Conservation (phyloP, 768 basidiomycete genomes). For the Ramaria rubella region DNA sequence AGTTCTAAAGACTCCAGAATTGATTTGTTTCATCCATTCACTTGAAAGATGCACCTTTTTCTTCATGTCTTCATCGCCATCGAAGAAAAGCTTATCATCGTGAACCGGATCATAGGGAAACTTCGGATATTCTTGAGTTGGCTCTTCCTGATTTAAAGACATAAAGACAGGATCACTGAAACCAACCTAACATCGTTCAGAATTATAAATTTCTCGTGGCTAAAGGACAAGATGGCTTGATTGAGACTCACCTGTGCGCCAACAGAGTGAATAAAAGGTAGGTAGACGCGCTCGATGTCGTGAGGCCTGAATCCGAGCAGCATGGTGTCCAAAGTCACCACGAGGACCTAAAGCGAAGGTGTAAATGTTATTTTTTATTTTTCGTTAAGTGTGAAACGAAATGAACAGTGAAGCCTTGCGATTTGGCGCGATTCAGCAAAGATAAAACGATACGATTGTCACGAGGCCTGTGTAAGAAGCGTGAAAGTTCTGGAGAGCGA, state of each 20-base stretch:
- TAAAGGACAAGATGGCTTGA: not conserved
- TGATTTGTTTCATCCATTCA: conserved; percentile 57
- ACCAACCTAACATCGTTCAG: conserved; percentile 50
- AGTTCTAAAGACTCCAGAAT: conserved; percentile 52
- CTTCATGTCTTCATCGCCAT: conserved; percentile 42
- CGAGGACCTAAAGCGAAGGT: conserved; percentile 29
- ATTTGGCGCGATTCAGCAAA: conserved; percentile 58
- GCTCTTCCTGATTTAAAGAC: conserved; percentile 44
- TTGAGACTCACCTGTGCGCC: conserved; percentile 22
- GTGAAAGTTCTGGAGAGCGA: not conserved
- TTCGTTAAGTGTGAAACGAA: not conserved
- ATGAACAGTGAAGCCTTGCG: conserved; percentile 44
- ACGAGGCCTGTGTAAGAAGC: conserved; percentile 43
- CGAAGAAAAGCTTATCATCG: conserved; percentile 34
- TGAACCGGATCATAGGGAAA: conserved; percentile 57
- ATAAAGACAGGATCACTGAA: conserved; percentile 76
- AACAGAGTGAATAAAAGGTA: conserved; percentile 53
- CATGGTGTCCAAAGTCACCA: conserved; percentile 78
- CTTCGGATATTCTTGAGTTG: conserved; percentile 32
- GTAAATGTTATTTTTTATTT: not conserved
- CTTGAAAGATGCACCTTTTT: conserved; percentile 42
- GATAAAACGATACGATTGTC: conserved; percentile 56
- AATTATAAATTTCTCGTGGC: not conserved
- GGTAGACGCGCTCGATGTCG: conserved; percentile 57
- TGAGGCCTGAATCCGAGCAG: conserved; percentile 69